Conservation (phyloP, 345 rosid species). For the Jatropha curcas region DNA sequence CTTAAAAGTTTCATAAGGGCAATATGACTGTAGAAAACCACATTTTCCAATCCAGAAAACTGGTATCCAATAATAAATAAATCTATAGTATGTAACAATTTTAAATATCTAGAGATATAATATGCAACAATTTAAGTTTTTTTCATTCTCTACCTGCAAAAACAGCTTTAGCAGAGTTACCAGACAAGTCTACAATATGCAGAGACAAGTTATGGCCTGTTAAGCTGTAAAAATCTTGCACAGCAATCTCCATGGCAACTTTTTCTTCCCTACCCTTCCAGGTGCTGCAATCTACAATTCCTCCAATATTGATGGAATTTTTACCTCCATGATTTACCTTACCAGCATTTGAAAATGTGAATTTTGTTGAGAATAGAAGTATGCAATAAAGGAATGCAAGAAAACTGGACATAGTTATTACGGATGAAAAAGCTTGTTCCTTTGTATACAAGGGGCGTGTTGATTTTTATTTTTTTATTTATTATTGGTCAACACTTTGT, state of each 20-base stretch:
- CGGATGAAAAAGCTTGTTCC: not conserved
- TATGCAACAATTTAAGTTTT: too few relatives aligned
- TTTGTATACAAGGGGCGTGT: not conserved
- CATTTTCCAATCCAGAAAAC: too few relatives aligned
- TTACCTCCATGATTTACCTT: not conserved
- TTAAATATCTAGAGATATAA: too few relatives aligned
- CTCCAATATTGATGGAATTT: not conserved
- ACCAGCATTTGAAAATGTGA: not conserved
- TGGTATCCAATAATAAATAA: too few relatives aligned
- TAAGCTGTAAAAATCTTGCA: not conserved
- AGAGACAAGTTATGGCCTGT: not conserved
- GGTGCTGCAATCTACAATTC: not conserved
- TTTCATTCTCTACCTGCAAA: not conserved
- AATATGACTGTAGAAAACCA: too few relatives aligned
- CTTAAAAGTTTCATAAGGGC: too few relatives aligned
- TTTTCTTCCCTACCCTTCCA: not conserved
- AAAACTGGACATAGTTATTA: not conserved
- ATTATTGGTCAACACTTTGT: not conserved
- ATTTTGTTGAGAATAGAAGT: conserved; percentile 1
- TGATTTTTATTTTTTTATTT: not conserved
- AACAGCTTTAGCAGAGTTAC: not conserved
- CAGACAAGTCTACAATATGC: not conserved
- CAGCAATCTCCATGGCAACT: conserved; percentile 4
- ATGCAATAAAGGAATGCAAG: conserved; percentile 1
- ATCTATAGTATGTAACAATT: too few relatives aligned